A percentile compares a stretch with the other conserved stretches of the same genome.
Conservation (phyloP, 1,139 yeast species). For the Lodderomyces margitis region DNA sequence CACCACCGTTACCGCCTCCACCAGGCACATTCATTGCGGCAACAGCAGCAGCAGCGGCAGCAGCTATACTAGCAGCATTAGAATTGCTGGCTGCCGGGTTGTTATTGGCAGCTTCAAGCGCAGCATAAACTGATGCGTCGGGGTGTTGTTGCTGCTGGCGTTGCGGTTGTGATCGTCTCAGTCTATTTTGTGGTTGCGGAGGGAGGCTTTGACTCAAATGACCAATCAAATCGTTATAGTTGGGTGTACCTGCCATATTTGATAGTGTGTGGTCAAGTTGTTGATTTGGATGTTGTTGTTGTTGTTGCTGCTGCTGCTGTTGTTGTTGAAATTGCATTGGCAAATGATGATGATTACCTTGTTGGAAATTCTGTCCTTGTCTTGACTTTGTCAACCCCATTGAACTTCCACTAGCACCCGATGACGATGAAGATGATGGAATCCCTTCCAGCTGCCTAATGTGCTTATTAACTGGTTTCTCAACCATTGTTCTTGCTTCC, state of each 20-base stretch:
- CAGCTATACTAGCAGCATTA: constrained; percentile 15
- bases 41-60: constrained; percentile 31
- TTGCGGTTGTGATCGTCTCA: constrained; percentile 1
- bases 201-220: constrained; percentile 7
- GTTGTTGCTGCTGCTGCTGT: constrained; percentile 19
- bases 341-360: constrained; percentile 9
- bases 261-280: constrained; percentile 28
- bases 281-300: constrained; percentile 7
- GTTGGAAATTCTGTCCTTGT: constrained; percentile 13
- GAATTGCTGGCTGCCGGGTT: constrained; percentile 21
- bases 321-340: constrained; percentile 20
- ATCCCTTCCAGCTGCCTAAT: constrained; percentile 18
- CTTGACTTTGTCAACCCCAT: neutral
- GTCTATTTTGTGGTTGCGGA: constrained; percentile 15
- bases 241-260: constrained; percentile 15
- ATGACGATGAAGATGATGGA: constrained; percentile 17
- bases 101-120: constrained; percentile 22
- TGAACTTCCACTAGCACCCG: constrained; percentile 5
- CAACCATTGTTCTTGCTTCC: constrained; percentile 43
- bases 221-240: constrained; percentile 9
- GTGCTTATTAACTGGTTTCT: constrained; percentile 43
- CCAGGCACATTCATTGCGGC: constrained; percentile 20
- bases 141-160: constrained; percentile 2
- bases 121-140: constrained; percentile 5
- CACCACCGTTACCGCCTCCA: constrained; percentile 32